These are phyloP conservation scores for Kwoniella dendrophila DNA, from an alignment of 768 basidiomycete species.

Conservation along the genomic window DNA sequence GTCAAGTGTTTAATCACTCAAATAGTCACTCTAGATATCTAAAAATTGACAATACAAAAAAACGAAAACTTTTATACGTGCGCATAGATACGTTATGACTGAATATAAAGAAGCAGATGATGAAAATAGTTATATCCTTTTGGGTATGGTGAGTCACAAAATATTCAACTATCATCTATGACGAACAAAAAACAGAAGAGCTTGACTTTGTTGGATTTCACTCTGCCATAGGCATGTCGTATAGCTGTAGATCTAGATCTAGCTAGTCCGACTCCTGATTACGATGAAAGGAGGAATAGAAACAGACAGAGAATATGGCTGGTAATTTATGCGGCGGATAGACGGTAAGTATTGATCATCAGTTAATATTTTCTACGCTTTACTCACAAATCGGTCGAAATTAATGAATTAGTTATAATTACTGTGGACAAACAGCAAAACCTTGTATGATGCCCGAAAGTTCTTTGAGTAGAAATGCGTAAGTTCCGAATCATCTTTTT, in stretches of 20 bases:
- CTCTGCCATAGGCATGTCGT: neutral
- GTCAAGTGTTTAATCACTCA: neutral
- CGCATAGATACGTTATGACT: slow-evolving; percentile 5
- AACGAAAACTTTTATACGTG: neutral
- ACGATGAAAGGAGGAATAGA: slow-evolving; percentile 1
- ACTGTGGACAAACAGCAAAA: slow-evolving; percentile 12
- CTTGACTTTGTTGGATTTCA: neutral
- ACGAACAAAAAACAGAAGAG: neutral
- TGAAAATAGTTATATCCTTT: slow-evolving; percentile 6
- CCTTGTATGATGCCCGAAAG: slow-evolving; percentile 11
- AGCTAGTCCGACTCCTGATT: neutral
- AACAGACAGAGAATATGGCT: slow-evolving; percentile 8
- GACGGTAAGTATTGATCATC: neutral
- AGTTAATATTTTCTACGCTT: neutral
- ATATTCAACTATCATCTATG: neutral
- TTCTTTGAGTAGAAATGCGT: neutral
- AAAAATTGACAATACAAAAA: neutral
- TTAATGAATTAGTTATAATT: slow-evolving; percentile 14
- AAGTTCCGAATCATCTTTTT: too few relatives aligned
- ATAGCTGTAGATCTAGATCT: slow-evolving; percentile 9
- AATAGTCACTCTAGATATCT: neutral
- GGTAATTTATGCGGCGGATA: slow-evolving; percentile 7
- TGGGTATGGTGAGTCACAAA: slow-evolving; percentile 11
- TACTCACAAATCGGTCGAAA: too few relatives aligned
- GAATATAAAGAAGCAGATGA: slow-evolving; percentile 15